Evolutionary conservation across 202 grass and related monocot species (phyloP).

Genomic region (Cymbopogon flexuosus): DNA sequence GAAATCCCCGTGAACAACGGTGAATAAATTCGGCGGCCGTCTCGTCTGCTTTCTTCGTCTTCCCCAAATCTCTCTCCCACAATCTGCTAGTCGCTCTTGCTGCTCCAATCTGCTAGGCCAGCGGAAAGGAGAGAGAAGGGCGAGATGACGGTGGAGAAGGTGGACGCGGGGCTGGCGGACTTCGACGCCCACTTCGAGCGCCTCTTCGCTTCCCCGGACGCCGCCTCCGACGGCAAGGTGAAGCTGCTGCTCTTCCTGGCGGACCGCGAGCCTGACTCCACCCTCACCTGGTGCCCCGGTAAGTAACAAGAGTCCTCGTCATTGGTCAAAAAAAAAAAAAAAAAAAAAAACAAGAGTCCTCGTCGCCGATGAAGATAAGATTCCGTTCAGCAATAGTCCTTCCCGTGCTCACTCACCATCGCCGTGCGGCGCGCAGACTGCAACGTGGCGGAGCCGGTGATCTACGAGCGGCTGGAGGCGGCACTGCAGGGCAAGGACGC

Average conservation of each 20-base stretch:
- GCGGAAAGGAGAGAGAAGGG: not conserved
- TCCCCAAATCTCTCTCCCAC: not conserved
- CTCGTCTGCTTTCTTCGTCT: not conserved
- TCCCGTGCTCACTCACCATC: not conserved
- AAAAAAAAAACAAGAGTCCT: no score
- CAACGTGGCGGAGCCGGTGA: conserved; percentile 91
- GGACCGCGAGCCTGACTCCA: conserved; percentile 65
- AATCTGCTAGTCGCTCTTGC: not conserved
- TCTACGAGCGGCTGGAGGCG: conserved; percentile 55
- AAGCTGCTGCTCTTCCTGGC: conserved; percentile 90
- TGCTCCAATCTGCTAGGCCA: not conserved
- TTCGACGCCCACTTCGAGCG: conserved; percentile 33
- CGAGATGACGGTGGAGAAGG: conserved; percentile 45
- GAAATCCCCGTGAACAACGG: not conserved
- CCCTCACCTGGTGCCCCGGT: conserved; percentile 85
- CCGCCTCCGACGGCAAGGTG: conserved; percentile 12
- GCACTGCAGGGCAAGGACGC: conserved; percentile 33
- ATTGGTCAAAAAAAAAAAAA: no score
- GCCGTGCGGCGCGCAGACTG: conserved; percentile 47
- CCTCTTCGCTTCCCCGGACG: not conserved
- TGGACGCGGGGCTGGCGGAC: conserved; percentile 38
- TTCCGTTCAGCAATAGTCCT: not conserved
- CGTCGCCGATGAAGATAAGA: not conserved
- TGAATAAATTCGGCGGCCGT: not conserved
- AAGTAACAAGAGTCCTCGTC: not conserved